Conservation (phyloP, 495 filamentous ascomycete species). For the Elaphomyces granulatus region DNA sequence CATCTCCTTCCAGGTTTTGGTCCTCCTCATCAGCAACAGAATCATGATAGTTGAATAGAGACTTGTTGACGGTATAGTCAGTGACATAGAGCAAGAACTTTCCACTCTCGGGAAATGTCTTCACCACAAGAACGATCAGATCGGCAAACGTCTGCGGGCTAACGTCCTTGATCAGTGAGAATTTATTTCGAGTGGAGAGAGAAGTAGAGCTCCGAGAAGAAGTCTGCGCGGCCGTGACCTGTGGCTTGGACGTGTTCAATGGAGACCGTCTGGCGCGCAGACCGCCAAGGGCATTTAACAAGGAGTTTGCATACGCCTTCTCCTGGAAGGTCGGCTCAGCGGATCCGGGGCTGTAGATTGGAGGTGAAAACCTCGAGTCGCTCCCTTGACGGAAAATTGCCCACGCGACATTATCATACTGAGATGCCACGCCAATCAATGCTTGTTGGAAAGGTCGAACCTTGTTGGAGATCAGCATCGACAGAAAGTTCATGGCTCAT, state of each 20-base stretch:
- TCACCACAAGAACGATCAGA: constrained; percentile 63
- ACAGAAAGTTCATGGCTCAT: too few species aligned
- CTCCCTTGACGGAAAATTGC: constrained; percentile 23
- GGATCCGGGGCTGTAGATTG: constrained; percentile 19
- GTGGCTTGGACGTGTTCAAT: not conserved
- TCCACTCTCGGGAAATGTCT: constrained; percentile 37
- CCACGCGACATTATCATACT: constrained; percentile 20
- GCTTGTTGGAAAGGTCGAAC: constrained; percentile 11
- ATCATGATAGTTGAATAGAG: constrained; percentile 44
- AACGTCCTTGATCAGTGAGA: constrained; percentile 51
- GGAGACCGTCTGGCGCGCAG: constrained; percentile 7
- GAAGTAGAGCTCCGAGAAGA: not conserved
- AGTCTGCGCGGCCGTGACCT: not conserved
- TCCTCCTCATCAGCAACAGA: constrained; percentile 14
- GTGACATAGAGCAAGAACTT: constrained; percentile 58
- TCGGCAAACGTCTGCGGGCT: constrained; percentile 44
- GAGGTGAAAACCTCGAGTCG: constrained; percentile 12
- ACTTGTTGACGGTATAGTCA: constrained; percentile 64
- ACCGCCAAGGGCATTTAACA: constrained; percentile 16
- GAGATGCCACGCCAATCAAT: constrained; percentile 17
- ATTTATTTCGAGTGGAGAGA: constrained; percentile 30
- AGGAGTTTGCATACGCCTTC: constrained; percentile 13
- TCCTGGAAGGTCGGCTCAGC: constrained; percentile 18
- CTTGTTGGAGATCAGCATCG: constrained; percentile 18
- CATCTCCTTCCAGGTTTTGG: constrained; percentile 32